Evolutionary conservation across 352 stramenopile species (phyloP), one percentile per base, ranked within the genome.

Genomic region (Phytophthora idaei): DNA sequence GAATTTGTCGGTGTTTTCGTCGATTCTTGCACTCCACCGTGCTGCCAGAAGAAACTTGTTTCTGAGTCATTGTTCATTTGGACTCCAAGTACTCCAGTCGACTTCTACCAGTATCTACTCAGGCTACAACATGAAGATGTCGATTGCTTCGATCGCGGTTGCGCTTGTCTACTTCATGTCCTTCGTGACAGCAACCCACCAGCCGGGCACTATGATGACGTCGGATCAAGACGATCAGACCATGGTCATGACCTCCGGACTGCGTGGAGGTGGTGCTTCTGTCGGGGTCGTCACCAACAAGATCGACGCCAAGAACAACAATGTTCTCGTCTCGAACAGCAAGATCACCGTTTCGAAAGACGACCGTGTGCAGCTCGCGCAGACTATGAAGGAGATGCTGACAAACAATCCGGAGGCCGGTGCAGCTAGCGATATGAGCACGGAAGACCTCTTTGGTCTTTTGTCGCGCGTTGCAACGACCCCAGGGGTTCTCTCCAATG

Each of bases 301-400:
- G 29, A 55, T 55, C 29, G 31, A 55, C 6, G 31, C 48, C 8
- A 44, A 17, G 31, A 27, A 15, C 17, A 55, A 55, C 29, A 55
- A 55, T 6, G 27, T 55, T 17, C 0, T 55, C 27, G 41, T 72
- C 28, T 34, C 41, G 3, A 61, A 59, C 3, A 55, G 48, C 48
- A 55, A 27, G 12, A 44, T 55, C 8, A 2, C 51, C 47, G 12
- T 67, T 3, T 51, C 45, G 2, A 44, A 45, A 12, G 52, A 14
- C 12, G 64, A 67, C 10, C 57, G 49, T 3, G 47, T 62, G 42
- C 5, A 64, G 21, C 51, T 72, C n/a, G 64, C 64, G 1, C 5
- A 67, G 5, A 50, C 17, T 10, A 59, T 55, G 1, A 44, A 55
- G 48, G 31, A 49, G 3, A 61, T 70, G 48, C 21, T 21, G 21